Evolutionary conservation across 495 filamentous ascomycete species (phyloP).

Genomic region (Daldinia concentrica): DNA sequence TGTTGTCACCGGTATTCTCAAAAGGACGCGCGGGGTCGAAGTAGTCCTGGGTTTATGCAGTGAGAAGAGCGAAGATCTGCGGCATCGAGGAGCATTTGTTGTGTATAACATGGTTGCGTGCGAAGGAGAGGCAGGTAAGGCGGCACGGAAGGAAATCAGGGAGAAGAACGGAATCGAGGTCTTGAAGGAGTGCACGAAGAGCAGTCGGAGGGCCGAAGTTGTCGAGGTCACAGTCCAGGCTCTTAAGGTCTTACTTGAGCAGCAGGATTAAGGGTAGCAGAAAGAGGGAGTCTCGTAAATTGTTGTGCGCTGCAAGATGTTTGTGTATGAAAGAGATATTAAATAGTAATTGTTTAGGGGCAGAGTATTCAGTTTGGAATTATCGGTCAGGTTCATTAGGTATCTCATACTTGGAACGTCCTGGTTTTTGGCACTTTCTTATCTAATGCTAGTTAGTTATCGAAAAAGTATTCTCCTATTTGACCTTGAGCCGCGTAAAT

Average conservation of each 20-base stretch:
- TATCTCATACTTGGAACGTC: too few species aligned
- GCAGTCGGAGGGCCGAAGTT: conserved; percentile 68
- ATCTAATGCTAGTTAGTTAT: too few species aligned
- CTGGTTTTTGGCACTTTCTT: too few species aligned
- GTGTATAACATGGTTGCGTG: conserved; percentile 68
- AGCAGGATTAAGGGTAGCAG: conserved; percentile 39
- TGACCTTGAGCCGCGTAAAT: too few species aligned
- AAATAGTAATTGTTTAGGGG: neutral
- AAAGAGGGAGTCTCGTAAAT: neutral
- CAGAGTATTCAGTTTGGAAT: neutral
- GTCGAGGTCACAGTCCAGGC: conserved; percentile 70
- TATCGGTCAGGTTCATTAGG: neutral
- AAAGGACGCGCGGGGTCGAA: conserved; percentile 72
- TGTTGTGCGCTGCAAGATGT: neutral
- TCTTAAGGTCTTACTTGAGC: conserved; percentile 66
- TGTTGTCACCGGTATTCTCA: conserved; percentile 73
- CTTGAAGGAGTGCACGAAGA: conserved; percentile 70
- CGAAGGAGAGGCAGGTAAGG: conserved; percentile 61
- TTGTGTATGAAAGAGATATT: neutral
- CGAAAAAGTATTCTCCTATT: neutral
- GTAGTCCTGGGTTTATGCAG: conserved; percentile 76
- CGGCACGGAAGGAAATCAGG: conserved; percentile 57
- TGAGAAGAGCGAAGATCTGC: conserved; percentile 78
- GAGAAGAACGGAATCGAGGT: conserved; percentile 65
- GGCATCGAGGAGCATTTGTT: conserved; percentile 81